phyloP scores from a whole-genome alignment of 2,329 filamentous ascomycete genomes.

The Neurospora crassa region DNA sequence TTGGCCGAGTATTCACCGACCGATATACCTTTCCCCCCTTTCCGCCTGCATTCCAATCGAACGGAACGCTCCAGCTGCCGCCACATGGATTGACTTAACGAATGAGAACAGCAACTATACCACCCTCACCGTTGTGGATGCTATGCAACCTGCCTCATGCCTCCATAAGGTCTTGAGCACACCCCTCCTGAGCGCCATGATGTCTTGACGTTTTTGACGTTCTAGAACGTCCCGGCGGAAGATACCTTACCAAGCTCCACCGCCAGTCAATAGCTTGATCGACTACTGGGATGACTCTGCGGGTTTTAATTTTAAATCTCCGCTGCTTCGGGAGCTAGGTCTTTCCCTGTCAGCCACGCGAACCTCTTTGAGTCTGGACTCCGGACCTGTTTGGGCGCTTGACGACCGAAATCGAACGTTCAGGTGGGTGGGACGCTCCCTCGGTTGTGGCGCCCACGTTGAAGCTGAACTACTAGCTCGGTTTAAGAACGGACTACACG shows the following conservation, averaged over 20 bases:
- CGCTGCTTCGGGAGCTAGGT: not conserved
- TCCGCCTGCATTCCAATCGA: not conserved
- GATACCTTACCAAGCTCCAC: not conserved
- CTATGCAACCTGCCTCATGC: not conserved
- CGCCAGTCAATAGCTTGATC: not conserved
- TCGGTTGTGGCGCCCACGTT: not conserved
- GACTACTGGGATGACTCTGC: not conserved
- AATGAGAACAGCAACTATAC: not conserved
- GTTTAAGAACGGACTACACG: not conserved
- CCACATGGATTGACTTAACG: not conserved
- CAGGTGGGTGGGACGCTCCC: not conserved
- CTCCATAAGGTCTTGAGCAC: fast-evolving
- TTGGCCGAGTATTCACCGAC: not conserved
- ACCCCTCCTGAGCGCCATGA: not conserved
- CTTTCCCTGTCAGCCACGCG: not conserved
- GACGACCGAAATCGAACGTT: not conserved
- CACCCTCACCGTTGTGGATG: not conserved
- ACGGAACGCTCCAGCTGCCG: not conserved
- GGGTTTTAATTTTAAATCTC: not conserved
- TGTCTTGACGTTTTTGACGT: not conserved
- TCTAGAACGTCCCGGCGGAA: not conserved
- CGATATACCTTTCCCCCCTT: not conserved
- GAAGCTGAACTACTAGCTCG: not conserved
- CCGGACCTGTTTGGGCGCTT: not conserved
- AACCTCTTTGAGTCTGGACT: not conserved